Conservation (phyloP, 345 rosid genomes). For the Camelina laxa region DNA sequence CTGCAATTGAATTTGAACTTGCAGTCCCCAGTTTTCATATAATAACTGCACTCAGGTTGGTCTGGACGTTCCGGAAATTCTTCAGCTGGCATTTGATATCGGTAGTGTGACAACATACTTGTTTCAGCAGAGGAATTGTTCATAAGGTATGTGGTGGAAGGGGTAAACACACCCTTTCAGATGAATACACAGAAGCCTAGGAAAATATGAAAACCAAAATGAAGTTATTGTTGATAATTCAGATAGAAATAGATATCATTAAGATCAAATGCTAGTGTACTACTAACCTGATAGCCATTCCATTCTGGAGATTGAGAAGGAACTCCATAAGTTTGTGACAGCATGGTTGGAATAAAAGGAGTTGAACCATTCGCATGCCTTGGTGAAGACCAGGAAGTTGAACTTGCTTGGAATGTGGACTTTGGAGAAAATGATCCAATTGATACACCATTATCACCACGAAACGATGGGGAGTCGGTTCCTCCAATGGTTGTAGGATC, state of each 20-base stretch:
- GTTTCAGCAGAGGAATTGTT: conserved; percentile 50
- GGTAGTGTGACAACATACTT: conserved; percentile 54
- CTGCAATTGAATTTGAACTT: conserved; percentile 85
- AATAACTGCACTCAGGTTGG: conserved; percentile 85
- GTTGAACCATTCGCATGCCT: conserved; percentile 56
- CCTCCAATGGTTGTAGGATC: conserved; percentile 70
- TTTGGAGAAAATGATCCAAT: conserved; percentile 49
- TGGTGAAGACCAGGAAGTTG: conserved; percentile 76
- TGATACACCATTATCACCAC: conserved; percentile 57
- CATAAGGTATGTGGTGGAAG: conserved; percentile 53
- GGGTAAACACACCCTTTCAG: conserved; percentile 57
- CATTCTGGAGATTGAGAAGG: conserved; percentile 67
- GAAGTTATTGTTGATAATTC: not conserved
- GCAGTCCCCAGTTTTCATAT: conserved; percentile 85
- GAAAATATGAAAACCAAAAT: conserved; percentile 34
- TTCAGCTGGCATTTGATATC: conserved; percentile 56
- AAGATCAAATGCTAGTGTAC: conserved; percentile 1
- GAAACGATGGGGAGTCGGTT: conserved; percentile 55
- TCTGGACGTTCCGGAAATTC: conserved; percentile 95
- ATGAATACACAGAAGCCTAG: conserved; percentile 62
- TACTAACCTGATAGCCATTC: conserved; percentile 90
- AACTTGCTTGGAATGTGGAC: conserved; percentile 45
- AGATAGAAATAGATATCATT: not conserved
- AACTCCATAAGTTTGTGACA: conserved; percentile 64
- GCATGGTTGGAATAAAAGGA: conserved; percentile 63